Evolutionary conservation across 2,329 filamentous ascomycete species (phyloP), one percentile per base, ranked within the genome.

Genomic region (Stachybotrys elegans): DNA sequence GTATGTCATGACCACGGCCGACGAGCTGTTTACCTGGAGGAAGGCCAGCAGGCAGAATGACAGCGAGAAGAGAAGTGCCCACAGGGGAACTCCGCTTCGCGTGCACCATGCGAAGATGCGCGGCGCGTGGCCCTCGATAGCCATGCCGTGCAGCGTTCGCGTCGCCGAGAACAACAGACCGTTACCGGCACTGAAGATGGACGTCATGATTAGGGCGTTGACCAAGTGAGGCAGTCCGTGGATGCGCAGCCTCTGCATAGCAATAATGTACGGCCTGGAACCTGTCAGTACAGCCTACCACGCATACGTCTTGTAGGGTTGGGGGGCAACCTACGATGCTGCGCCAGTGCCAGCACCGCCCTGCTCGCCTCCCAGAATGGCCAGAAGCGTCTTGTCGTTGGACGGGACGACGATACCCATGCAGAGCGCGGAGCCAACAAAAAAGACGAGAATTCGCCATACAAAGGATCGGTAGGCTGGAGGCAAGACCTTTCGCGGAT

Each of bases 371-470:
- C 69, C 67, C 4, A 71, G 62, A 48, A 79, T 78, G 1, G 75
- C 73, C 13, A 55, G 66, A 48, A 84, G 25, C 25, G 25, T 29
- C 25, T 29, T 14, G 25, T 29, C 25, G 25, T 29, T 29, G 65
- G 16, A 51, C 11, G 48, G 47, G 23, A 51, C 42, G 19, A 84
- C 58, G 45, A 84, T 77, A 6, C 79, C 80, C 17, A 84, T 73
- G 43, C 71, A 74, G 3, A 88, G 68, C 5, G 79, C 78, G 4
- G 81, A 81, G 4, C 84, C 72, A 20, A 86, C 73, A 64, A 85
- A 86, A 64, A 87, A 86, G 1, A 75, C 57, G 22, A 50, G 25
- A 20, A 48, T 27, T 38, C 46, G 43, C 27, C 36, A 84, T 5
- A 72, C 75, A 60, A 80, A 81, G 40, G 70, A 71, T 11, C 76